Evolutionary conservation across 129 eudicot species (phyloP), one percentile per base, ranked within the genome.

Genomic region (Centaurea solstitialis): DNA sequence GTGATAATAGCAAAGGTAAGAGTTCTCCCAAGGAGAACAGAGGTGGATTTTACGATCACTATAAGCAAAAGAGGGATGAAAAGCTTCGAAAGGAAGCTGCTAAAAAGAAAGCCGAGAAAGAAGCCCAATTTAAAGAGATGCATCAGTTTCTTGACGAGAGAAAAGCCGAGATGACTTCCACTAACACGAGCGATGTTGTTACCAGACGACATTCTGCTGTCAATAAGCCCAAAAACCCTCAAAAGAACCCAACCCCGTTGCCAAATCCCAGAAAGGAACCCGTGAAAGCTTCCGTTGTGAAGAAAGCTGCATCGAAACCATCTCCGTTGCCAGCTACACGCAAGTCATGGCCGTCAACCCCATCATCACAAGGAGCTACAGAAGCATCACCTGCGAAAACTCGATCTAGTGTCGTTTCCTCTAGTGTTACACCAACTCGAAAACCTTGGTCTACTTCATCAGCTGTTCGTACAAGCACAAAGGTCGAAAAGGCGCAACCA

Each of bases 261-360:
- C 40, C 88, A 65, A 94, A 80, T 70, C 30, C 88, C 78, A 95
- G 85, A 85, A 82, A 67, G 59, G 86, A 82, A 76, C 23, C 76
- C 64, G 43, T 85, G 40, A 93, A 88, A 84, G 84, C 89, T 39
- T 82, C 86, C 68, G 85, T 81, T 81, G 89, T 85, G 50, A 89
- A 89, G 89, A 94, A 89, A 85, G 77, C 82, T 77, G 38, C 86
- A 23, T 67, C 89, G 57, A 90, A 84, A 85, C 77, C 93, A 13
- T 86, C 93, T 28, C 83, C 91, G 21, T 28, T 93, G 84, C 98
- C 98, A 38, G 93, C 93, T 64, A 88, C 95, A n/a, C 92, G 95
- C 40, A 91, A 91, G 77, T 95, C 99, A 73, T 93, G 99, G 99
- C 98, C 99, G 0, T 75, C 95, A 37, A 84, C 90, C 30, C 94